Conservation (phyloP, 495 filamentous ascomycete genomes). For the Neurospora pannonica region DNA sequence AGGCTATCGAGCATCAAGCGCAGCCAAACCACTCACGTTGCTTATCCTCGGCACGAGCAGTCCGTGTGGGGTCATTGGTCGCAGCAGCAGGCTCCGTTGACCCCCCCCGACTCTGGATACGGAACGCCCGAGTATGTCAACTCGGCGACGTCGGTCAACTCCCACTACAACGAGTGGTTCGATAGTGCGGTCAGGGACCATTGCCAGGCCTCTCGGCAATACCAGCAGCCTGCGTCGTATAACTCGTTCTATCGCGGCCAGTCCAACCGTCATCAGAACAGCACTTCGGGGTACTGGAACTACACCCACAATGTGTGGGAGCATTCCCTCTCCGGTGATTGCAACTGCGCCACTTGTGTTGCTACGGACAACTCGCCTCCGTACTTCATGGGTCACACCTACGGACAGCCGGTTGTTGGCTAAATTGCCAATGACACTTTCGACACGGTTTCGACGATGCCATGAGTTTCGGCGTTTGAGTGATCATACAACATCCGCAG, state of each 20-base stretch:
- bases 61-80: conserved; percentile 30
- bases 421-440: conserved; percentile 20
- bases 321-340: conserved; percentile 52
- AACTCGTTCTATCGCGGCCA: conserved; percentile 42
- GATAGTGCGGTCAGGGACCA: conserved; percentile 25
- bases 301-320: conserved; percentile 52
- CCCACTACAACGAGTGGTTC: conserved; percentile 39
- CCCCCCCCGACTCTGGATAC: conserved; percentile 42
- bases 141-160: conserved; percentile 34
- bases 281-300: conserved; percentile 30
- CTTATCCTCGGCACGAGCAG: conserved; percentile 43
- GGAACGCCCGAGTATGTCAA: conserved; percentile 40
- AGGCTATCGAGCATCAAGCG: conserved; percentile 32
- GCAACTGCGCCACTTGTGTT: conserved; percentile 57
- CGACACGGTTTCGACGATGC: neutral
- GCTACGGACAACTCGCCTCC: conserved; percentile 43
- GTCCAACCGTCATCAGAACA: conserved; percentile 22
- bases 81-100: conserved; percentile 32
- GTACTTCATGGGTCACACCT: conserved; percentile 55
- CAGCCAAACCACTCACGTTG: conserved; percentile 33
- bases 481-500: neutral
- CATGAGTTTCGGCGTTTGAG: conserved; percentile 1
- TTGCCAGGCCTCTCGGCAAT: conserved; percentile 18
- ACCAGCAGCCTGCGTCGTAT: conserved; percentile 30
- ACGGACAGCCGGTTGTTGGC: conserved; percentile 56